Evolutionary conservation across 495 filamentous ascomycete species (phyloP), one percentile per base, ranked within the genome.

Genomic region (Aspergillus bridgeri): DNA sequence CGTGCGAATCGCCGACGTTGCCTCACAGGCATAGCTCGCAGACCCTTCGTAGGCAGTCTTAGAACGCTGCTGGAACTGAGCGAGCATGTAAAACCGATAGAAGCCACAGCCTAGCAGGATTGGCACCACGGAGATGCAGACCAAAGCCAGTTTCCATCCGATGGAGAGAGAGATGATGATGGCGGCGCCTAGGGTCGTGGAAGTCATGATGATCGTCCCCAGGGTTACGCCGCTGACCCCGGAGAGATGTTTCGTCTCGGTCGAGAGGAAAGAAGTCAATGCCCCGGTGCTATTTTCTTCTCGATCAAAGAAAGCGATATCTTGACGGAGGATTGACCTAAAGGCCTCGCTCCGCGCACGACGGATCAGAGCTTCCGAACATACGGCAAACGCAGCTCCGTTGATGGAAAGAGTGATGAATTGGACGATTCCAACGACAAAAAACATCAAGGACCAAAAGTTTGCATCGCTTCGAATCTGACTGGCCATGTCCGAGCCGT

Each of bases 371-470:
- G 85, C 74, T 70, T 95, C 91, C 2, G 89, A 95, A 75, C 89
- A 91, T 63, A 86, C 88, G 6, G 89, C 92, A 57, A 97, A 95
- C 5, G 83, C 78, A 20, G 89, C 58, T 42, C 91, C 92, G 61
- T 93, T 88, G 38, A 65, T 65, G 33, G 79, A 75, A 61, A 89
- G 89, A 2, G 85, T 81, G 51, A 93, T 66, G 58, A 96, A 85
- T 65, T 89, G 84, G 25, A 86, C 81, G 47, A 96, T 69, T 17
- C 89, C 94, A n/a, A 96, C 82, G 82, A 97, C 91, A 21, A 98
- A 81, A 69, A 94, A 98, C 92, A 98, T 96, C 56, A 86, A 69
- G 38, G 83, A 85, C 93, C 94, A 98, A 71, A 97, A 98, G 60
- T 94, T 84, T 44, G 84, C 84, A 44, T 89, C 84, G 3, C 80